Evolutionary conservation across 352 stramenopile species (phyloP), one percentile per base, ranked within the genome.

Genomic region (Pythium phragmitis): DNA sequence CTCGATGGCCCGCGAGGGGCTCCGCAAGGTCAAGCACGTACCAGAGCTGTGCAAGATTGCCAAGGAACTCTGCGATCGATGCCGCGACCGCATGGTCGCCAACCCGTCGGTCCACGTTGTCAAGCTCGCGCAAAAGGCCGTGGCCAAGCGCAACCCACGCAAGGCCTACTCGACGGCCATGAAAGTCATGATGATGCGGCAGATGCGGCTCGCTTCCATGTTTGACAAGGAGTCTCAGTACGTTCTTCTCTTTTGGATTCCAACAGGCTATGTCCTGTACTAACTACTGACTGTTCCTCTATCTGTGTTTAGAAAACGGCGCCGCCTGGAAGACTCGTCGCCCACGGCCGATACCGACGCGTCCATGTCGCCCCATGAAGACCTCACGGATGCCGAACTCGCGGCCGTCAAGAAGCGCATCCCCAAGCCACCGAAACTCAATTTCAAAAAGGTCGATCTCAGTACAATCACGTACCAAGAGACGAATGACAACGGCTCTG

Each of bases 141-240:
- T 85, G 36, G 85, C 85, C 8, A 82, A 76, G 46, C 82, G 80
- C 42, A 88, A 92, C 57, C 85, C 85, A 12, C 90, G 87, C 63
- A 91, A 89, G 65, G 83, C 81, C 23, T 94, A 92, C 67, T 94
- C 85, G 17, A 88, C 77, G 14, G 79, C 79, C 17, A 94, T 94
- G 85, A 94, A 91, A 68, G 90, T 83, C 46, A 91, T 92, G 80
- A 91, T 94, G 70, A 85, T 79, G 62, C 81, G 82, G 3, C 85
- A 94, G 55, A 89, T 94, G 79, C 89, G 90, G 65, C 74, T 92
- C n/a, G 87, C 78, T 7, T 60, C 85, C 2, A 67, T 86, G 48
- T 89, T 91, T 37, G 78, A 84, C 70, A 79, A 76, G 61, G 80
- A 89, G 45, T 74, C 68, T 49, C 85, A 90, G 84, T 91, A 90